These are phyloP conservation scores for Aspergillus versicolor DNA, from an alignment of 2,329 filamentous ascomycete species.

Conservation along the genomic window DNA sequence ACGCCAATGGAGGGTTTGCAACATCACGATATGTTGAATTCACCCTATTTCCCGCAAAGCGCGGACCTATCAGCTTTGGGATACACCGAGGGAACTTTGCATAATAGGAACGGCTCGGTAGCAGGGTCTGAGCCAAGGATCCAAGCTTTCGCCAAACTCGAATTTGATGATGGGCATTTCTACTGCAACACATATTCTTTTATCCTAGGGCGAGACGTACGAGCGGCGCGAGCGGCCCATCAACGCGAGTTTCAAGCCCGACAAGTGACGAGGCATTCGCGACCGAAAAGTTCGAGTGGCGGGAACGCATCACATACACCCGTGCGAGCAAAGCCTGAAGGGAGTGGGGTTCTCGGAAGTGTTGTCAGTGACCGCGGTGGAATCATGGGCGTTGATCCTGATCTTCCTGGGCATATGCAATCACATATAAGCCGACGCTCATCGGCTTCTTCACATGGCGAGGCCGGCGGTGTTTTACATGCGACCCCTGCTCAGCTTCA, in stretches of 20 bases:
- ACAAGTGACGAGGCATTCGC: slow-evolving; percentile 39
- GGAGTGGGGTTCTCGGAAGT: slow-evolving; percentile 47
- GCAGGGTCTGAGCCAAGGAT: slow-evolving; percentile 47
- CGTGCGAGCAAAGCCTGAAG: slow-evolving; percentile 45
- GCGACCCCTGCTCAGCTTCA: slow-evolving; percentile 40
- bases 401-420: slow-evolving; percentile 41
- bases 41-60: slow-evolving; percentile 38
- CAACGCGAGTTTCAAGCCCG: slow-evolving; percentile 44
- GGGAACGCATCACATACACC: slow-evolving; percentile 46
- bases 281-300: slow-evolving; percentile 48
- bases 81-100: slow-evolving; percentile 27
- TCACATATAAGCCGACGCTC: slow-evolving; percentile 48
- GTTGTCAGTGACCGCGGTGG: slow-evolving; percentile 58
- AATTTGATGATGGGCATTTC: slow-evolving; percentile 65
- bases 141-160: slow-evolving; percentile 63
- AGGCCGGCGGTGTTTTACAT: slow-evolving; percentile 35
- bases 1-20: slow-evolving; percentile 38
- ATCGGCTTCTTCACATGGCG: slow-evolving; percentile 49
- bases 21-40: slow-evolving; percentile 41
- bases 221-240: slow-evolving; percentile 49
- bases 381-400: slow-evolving; percentile 51
- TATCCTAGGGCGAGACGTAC: slow-evolving; percentile 61
- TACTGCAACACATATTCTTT: slow-evolving; percentile 65
- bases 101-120: slow-evolving; percentile 36
- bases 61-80: slow-evolving; percentile 36